Evolutionary conservation across 257 asterid species (phyloP), one percentile per base, ranked within the genome.

Genomic region (Echium plantagineum): DNA sequence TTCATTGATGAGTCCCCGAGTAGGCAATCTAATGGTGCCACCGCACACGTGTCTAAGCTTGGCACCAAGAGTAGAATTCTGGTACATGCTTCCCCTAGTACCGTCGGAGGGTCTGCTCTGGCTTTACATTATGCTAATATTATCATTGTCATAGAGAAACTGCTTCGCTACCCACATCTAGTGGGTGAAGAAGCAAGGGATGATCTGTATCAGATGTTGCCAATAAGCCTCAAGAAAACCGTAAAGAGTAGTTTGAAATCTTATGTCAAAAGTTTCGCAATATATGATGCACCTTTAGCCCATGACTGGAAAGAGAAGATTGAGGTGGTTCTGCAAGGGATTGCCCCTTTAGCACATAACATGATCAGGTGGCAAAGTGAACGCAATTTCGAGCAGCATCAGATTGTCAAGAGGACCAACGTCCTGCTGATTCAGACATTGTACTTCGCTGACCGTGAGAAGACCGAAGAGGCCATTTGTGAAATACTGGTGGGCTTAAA

Each of bases 341-440:
- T 93, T 5, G 81, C 83, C 8, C 99, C 97, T 0, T 61, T 93
- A 9, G 96, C 97, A 5, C 97, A 89, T 69, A 86, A 79, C 81
- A 86, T 86, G 95, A 86, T 89, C 72, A 74, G 84, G 73, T 89
- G 97, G 99, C 99, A 93, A 69, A 86, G 86, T 2, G 97, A 93
- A 62, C 75, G 96, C 5, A 89, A 89, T 54, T 80, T 86, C 21
- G 99, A 93, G 64, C 97, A 89, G 75, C 94, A 83, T 10, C 97
- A 89, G 61, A 78, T 93, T 20, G 94, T 83, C 28, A 75, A 78
- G 1, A 76, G 89, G 70, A 83, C 94, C 0, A 86, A 86, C 10
- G 94, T 89, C 52, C 90, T 89, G 49, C 63, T 93, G 79, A 86
- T 93, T 57, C 95, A 89, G 52, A 93, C 99, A 3, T 32, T 93